Percentiles rank a stretch among this genome's conserved stretches.
These are phyloP conservation scores for Calonectria crousiana DNA, from an alignment of 2,329 filamentous ascomycete species.

Conservation along the genomic window DNA sequence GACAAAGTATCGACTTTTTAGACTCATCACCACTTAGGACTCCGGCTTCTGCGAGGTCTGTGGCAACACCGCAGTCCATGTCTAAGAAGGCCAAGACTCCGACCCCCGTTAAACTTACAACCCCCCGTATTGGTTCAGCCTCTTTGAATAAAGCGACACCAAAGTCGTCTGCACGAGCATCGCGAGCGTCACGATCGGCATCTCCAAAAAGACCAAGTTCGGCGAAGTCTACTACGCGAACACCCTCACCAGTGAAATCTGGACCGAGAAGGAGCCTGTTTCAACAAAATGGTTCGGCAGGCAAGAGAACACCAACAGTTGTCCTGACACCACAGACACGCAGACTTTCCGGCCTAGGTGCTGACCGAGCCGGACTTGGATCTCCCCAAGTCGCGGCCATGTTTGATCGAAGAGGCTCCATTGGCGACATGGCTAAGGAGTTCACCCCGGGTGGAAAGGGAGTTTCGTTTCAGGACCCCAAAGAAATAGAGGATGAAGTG, in stretches of 20 bases:
- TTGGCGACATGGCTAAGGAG: constrained; percentile 73
- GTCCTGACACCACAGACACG: constrained; percentile 66
- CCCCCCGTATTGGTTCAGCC: constrained; percentile 35
- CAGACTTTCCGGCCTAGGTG: constrained; percentile 75
- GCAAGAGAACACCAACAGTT: constrained; percentile 71
- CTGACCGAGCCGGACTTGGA: constrained; percentile 78
- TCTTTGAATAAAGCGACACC: constrained; percentile 30
- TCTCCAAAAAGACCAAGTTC: constrained; percentile 35
- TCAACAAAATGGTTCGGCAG: constrained; percentile 64
- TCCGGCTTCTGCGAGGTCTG: constrained; percentile 41
- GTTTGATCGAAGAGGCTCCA: constrained; percentile 77
- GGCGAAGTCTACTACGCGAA: constrained; percentile 35
- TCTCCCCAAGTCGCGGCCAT: constrained; percentile 80
- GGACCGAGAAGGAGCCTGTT: constrained; percentile 59
- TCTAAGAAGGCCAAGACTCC: constrained; percentile 38
- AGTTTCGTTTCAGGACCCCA: constrained; percentile 76
- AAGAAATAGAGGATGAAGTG: constrained; percentile 71
- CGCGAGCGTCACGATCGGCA: constrained; percentile 32
- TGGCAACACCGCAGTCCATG: constrained; percentile 35
- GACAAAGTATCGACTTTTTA: constrained; percentile 58
- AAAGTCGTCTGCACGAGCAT: constrained; percentile 20
- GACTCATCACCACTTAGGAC: constrained; percentile 56
- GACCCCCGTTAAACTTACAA: constrained; percentile 40
- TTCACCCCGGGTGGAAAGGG: constrained; percentile 69
- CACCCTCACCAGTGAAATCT: constrained; percentile 40